phyloP scores from a whole-genome alignment of 495 filamentous ascomycete species.

The Achaetomiella virescens region DNA sequence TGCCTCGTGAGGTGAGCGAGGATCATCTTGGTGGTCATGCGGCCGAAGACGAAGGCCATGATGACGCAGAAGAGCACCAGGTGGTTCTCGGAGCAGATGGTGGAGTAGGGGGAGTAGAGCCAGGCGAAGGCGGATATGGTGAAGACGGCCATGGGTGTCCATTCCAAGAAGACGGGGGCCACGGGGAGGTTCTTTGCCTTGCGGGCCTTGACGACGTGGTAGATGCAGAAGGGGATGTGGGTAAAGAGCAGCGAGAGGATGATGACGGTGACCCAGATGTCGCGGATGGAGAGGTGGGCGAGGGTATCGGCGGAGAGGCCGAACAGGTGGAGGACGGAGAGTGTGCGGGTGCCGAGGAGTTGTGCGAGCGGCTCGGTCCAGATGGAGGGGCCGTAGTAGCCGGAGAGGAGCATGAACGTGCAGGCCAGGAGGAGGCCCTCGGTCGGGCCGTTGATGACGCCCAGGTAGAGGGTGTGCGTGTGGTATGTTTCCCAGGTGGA shows the following conservation, averaged over 20 bases:
- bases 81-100: conserved; percentile 70
- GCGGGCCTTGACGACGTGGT: conserved; percentile 75
- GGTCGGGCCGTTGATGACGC: conserved; percentile 94
- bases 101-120: conserved; percentile 83
- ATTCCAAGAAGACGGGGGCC: conserved; percentile 83
- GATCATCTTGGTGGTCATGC: conserved; percentile 99
- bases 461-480: conserved; percentile 94
- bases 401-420: conserved; percentile 74
- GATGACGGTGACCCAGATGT: conserved; percentile 82
- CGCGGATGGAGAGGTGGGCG: conserved; percentile 62
- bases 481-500: conserved; percentile 99
- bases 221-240: conserved; percentile 76
- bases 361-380: conserved; percentile 71
- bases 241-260: conserved; percentile 63
- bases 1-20: conserved; percentile 89
- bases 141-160: conserved; percentile 84
- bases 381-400: conserved; percentile 79
- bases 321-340: conserved; percentile 25
- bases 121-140: conserved; percentile 67
- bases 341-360: conserved; percentile 42
- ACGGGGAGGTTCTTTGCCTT: conserved; percentile 66
- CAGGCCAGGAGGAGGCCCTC: conserved; percentile 91
- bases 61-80: conserved; percentile 89
- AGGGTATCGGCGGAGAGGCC: conserved; percentile 48
- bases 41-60: conserved; percentile 95